Conservation (phyloP, 2,329 filamentous ascomycete species). For the Colletotrichum simmondsii region DNA sequence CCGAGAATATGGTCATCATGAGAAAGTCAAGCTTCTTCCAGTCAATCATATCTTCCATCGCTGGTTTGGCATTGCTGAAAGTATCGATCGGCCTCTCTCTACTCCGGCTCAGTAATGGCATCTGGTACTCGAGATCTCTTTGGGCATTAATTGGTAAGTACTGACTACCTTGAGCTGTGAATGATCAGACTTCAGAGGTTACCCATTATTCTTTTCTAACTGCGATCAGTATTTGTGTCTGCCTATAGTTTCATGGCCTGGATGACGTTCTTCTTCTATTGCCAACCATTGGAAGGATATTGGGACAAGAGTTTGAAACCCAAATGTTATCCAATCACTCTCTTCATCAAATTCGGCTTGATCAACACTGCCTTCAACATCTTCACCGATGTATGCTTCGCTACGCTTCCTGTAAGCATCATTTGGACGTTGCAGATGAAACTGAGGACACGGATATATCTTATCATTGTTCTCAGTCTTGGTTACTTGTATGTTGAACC, state of each 20-base stretch:
- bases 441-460: constrained; percentile 46
- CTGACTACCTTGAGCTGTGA: too few relatives aligned
- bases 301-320: constrained; percentile 20
- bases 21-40: constrained; percentile 56
- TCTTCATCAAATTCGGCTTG: constrained; percentile 18
- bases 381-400: constrained; percentile 53
- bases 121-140: constrained; percentile 40
- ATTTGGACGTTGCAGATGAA: constrained; percentile 53
- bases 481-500: constrained; percentile 34
- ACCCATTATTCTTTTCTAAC: too few relatives aligned
- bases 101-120: constrained; percentile 35
- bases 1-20: constrained; percentile 46
- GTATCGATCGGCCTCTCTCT: constrained; percentile 39
- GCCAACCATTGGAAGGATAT: constrained; percentile 10
- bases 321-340: constrained; percentile 12
- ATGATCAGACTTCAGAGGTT: too few relatives aligned
- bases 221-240: constrained; percentile 32
- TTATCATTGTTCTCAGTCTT: constrained; percentile 42
- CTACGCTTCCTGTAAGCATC: constrained; percentile 52
- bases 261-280: constrained; percentile 18
- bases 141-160: constrained; percentile 38
- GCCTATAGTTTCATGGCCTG: constrained; percentile 37
- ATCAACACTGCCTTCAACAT: constrained; percentile 11
- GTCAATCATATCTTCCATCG: constrained; percentile 53
- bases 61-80: constrained; percentile 36